Conservation (phyloP, 75 land plant species). For the Selaginella tamariscina region DNA sequence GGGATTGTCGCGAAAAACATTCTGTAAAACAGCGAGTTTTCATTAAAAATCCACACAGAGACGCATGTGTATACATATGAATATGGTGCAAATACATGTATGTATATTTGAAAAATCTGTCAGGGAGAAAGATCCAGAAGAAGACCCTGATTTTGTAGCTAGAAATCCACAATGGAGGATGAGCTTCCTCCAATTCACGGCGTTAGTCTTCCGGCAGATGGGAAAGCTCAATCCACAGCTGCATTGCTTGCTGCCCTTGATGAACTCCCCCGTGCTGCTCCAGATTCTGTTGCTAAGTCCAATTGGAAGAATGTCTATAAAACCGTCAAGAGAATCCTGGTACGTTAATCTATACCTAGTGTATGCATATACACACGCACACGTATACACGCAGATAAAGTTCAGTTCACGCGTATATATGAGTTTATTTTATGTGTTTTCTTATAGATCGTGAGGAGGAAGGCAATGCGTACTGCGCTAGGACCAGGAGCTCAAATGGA, state of each 20-base stretch:
- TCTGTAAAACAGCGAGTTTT: too few species aligned
- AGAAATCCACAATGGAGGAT: not conserved
- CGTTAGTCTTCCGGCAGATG: too few species aligned
- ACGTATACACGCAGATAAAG: not conserved
- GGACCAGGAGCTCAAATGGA: not conserved
- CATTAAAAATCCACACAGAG: too few species aligned
- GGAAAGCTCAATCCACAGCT: too few species aligned
- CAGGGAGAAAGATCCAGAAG: not conserved
- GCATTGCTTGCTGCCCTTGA: not conserved
- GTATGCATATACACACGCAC: not conserved
- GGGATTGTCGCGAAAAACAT: too few species aligned
- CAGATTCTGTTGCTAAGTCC: not conserved
- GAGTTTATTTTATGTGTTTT: too few species aligned
- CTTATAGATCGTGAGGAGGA: not conserved
- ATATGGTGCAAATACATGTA: too few species aligned
- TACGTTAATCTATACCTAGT: not conserved
- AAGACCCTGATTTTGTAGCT: not conserved
- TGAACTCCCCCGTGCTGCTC: not conserved
- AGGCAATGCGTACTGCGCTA: not conserved
- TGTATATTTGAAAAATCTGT: not conserved
- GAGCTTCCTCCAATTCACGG: not conserved
- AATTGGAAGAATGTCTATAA: not conserved
- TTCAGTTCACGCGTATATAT: too few species aligned
- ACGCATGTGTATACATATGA: too few species aligned
- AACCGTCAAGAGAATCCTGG: not conserved